phyloP scores from a whole-genome alignment of 495 filamentous ascomycete species.

The Thermothielavioides terrestris region DNA sequence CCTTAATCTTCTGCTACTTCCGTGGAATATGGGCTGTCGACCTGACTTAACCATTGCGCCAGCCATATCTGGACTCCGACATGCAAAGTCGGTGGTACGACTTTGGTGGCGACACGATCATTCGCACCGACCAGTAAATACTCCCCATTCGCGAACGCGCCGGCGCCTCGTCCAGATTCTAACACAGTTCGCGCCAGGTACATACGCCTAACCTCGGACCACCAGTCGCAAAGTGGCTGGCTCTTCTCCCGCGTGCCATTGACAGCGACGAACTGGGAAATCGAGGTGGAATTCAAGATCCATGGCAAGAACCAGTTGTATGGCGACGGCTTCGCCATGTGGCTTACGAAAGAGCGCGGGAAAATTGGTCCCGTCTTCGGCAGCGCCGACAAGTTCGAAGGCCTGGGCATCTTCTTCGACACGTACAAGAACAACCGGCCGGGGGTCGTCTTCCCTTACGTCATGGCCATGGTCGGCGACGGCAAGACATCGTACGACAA shows the following conservation, averaged over 20 bases:
- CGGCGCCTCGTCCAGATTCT: background rate
- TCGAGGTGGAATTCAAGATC: constrained; percentile 93
- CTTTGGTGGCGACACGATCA: constrained; percentile 92
- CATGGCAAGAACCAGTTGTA: constrained; percentile 66
- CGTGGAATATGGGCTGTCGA: background rate
- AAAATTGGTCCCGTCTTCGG: constrained; percentile 82
- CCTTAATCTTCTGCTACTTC: constrained; percentile 15
- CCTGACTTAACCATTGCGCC: constrained; percentile 24
- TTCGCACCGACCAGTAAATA: constrained; percentile 80
- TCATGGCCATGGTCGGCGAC: constrained; percentile 97
- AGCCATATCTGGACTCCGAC: constrained; percentile 93
- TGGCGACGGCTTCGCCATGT: constrained; percentile 96
- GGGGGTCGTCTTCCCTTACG: constrained; percentile 89
- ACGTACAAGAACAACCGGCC: constrained; percentile 99
- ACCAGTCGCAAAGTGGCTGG: constrained; percentile 83
- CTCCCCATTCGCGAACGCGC: background rate
- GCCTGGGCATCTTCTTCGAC: constrained; percentile 93
- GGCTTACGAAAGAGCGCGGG: constrained; percentile 91
- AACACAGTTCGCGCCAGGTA: constrained; percentile 46
- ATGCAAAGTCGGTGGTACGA: constrained; percentile 99
- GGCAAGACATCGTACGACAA: constrained; percentile 86
- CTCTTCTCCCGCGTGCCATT: constrained; percentile 87
- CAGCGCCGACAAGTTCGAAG: constrained; percentile 79
- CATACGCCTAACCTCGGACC: constrained; percentile 84
- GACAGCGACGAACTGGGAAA: constrained; percentile 99